Evolutionary conservation across 257 asterid species (phyloP).

Genomic region (Galeopsis tetrahit): DNA sequence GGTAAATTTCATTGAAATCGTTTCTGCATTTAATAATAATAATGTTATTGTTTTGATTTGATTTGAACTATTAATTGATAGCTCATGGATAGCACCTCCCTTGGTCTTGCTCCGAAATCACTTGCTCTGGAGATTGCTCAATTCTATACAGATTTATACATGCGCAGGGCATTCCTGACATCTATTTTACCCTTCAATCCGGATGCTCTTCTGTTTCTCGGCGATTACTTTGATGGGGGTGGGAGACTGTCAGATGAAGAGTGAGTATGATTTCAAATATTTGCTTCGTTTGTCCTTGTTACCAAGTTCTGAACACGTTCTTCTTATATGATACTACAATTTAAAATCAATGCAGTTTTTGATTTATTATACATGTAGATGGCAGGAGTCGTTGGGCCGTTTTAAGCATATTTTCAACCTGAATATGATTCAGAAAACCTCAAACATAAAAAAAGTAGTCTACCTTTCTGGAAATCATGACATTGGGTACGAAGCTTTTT

Average conservation of each 20-base stretch:
- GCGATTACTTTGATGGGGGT: constrained; percentile 95
- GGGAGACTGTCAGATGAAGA: constrained; percentile 70
- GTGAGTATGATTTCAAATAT: constrained; percentile 49
- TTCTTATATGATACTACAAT: constrained; percentile 18
- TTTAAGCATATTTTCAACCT: constrained; percentile 81
- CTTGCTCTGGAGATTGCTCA: constrained; percentile 77
- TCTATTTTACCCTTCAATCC: constrained; percentile 87
- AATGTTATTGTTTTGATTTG: constrained; percentile 11
- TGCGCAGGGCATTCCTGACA: constrained; percentile 92
- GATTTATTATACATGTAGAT: constrained; percentile 48
- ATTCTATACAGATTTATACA: constrained; percentile 87
- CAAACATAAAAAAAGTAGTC: constrained; percentile 52
- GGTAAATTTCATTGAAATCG: constrained; percentile 49
- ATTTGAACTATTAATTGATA: constrained; percentile 37
- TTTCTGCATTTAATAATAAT: constrained; percentile 16
- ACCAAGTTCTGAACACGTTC: neutral
- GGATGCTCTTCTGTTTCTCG: constrained; percentile 80
- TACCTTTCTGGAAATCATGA: constrained; percentile 95
- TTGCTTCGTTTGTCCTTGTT: neutral
- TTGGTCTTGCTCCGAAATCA: constrained; percentile 75
- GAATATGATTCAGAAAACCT: constrained; percentile 60
- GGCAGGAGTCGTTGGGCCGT: constrained; percentile 94
- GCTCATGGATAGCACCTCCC: constrained; percentile 96
- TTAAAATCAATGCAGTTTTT: constrained; percentile 19
- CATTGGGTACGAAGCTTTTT: constrained; percentile 72